A percentile compares a stretch with the other conserved stretches of the same genome.
These are phyloP conservation scores for Porpolomopsis calyptriformis DNA, from an alignment of 768 basidiomycete genomes.

Conservation along the genomic window DNA sequence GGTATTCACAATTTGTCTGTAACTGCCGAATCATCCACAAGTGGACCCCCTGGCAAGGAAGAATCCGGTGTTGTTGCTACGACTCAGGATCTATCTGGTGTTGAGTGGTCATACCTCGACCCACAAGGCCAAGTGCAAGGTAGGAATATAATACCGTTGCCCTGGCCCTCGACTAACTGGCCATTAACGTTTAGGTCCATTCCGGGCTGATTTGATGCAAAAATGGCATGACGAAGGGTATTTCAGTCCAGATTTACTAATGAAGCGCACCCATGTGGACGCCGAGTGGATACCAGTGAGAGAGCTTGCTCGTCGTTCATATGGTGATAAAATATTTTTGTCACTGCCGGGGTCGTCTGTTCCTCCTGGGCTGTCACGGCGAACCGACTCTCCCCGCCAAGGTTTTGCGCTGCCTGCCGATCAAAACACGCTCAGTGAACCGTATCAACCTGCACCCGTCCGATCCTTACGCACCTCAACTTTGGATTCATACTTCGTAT, in stretches of 20 bases:
- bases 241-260: conserved; percentile 70
- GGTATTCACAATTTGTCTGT: background rate
- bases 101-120: conserved; percentile 91
- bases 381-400: conserved; percentile 40
- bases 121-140: conserved; percentile 90
- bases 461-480: conserved; percentile 49
- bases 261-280: conserved; percentile 72
- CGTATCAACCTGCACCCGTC: conserved; percentile 60
- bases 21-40: background rate
- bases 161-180: conserved; percentile 2
- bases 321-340: conserved; percentile 53
- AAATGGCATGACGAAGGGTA: conserved; percentile 90
- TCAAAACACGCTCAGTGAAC: conserved; percentile 37
- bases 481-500: conserved; percentile 49
- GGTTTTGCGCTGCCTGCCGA: conserved; percentile 21
- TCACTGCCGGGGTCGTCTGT: conserved; percentile 32
- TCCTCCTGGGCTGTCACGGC: conserved; percentile 47
- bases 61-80: background rate
- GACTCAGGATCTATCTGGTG: conserved; percentile 40
- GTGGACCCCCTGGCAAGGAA: background rate
- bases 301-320: conserved; percentile 42
- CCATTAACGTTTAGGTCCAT: conserved; percentile 55
- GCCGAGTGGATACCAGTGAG: conserved; percentile 56
- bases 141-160: conserved; percentile 20
- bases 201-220: conserved; percentile 83